Conservation (phyloP, 176 grass and related monocot genomes). For the Olyra latifolia region DNA sequence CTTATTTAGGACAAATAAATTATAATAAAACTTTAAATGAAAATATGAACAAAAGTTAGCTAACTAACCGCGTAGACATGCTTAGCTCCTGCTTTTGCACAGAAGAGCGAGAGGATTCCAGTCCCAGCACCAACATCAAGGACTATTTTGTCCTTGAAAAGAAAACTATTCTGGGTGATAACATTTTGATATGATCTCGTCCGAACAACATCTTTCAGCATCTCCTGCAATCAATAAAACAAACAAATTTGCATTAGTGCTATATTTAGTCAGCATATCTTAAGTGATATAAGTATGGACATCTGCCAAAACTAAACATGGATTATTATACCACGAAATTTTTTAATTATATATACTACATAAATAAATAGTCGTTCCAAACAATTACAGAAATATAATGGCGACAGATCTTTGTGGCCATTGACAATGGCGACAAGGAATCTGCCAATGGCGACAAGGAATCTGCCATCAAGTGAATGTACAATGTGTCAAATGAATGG, state of each 20-base stretch:
- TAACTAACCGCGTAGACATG: conserved; percentile 91
- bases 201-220: conserved; percentile 88
- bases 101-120: conserved; percentile 94
- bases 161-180: conserved; percentile 81
- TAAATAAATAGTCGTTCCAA: too few species aligned
- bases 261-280: neutral
- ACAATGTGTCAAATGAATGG: too few species aligned
- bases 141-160: conserved; percentile 93
- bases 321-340: neutral
- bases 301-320: neutral
- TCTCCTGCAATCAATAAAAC: conserved; percentile 65
- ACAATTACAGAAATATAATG: too few species aligned
- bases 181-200: conserved; percentile 95
- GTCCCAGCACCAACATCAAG: conserved; percentile 97
- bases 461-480: too few species aligned
- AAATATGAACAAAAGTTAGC: conserved; percentile 7
- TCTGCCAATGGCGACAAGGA: too few species aligned
- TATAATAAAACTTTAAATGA: neutral
- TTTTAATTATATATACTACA: too few species aligned
- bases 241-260: neutral
- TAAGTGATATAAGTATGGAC: neutral
- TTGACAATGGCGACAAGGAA: too few species aligned
- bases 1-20: neutral
- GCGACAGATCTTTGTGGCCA: too few species aligned
- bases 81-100: conserved; percentile 94